These are phyloP conservation scores for Gyromitra esculenta DNA, from an alignment of 2,329 filamentous ascomycete genomes.

Conservation along the genomic window DNA sequence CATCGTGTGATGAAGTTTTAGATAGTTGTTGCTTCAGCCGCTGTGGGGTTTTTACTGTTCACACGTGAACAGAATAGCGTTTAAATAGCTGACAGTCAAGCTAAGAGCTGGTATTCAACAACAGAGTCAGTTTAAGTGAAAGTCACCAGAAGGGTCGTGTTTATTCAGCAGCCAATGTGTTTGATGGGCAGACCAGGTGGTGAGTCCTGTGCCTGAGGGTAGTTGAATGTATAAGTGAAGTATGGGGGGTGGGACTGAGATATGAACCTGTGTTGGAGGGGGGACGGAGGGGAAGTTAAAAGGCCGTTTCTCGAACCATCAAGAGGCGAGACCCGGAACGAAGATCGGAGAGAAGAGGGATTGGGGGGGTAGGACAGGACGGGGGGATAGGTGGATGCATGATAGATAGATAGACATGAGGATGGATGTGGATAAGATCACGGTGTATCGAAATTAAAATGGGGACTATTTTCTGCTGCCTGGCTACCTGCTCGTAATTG, in stretches of 20 bases:
- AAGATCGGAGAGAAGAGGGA: slow-evolving; percentile 33
- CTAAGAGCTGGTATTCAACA: neutral
- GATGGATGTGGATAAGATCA: slow-evolving; percentile 17
- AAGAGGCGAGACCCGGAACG: slow-evolving; percentile 43
- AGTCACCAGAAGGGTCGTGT: neutral
- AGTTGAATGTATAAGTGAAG: neutral
- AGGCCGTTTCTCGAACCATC: slow-evolving; percentile 20
- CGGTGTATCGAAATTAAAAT: slow-evolving; percentile 11
- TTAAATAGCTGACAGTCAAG: neutral
- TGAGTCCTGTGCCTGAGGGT: neutral
- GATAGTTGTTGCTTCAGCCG: slow-evolving; percentile 44
- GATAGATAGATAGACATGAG: neutral
- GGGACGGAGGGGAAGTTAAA: slow-evolving; percentile 31
- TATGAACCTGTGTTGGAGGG: neutral
- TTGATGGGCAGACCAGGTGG: neutral
- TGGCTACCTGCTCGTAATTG: neutral
- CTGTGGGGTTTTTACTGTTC: neutral
- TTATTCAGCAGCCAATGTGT: neutral
- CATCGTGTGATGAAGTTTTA: slow-evolving; percentile 62
- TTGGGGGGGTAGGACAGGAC: slow-evolving; percentile 1
- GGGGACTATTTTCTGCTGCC: slow-evolving; percentile 9
- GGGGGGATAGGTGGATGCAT: neutral
- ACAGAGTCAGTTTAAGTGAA: neutral
- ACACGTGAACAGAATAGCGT: neutral
- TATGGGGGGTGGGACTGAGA: neutral